A percentile compares a stretch with the other conserved stretches of the same genome.
Conservation (phyloP, 2,329 filamentous ascomycete species). For the Cladophialophora bantiana region DNA sequence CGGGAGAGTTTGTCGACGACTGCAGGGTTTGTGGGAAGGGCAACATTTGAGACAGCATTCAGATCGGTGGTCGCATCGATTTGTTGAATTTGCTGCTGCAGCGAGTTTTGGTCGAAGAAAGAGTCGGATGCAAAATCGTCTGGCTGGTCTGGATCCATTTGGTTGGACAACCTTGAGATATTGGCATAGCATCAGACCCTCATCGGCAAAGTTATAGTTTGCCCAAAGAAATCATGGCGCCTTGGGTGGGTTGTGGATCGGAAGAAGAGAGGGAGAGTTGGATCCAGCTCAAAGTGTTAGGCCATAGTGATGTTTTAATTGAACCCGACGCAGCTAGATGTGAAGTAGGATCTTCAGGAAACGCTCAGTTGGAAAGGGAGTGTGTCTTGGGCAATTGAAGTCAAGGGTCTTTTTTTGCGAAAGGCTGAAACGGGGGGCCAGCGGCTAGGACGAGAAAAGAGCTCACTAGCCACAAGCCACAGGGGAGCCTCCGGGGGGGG, state of each 20-base stretch:
- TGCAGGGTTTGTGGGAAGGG: slow-evolving; percentile 28
- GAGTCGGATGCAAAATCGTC: slow-evolving; percentile 37
- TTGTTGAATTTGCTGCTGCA: slow-evolving; percentile 36
- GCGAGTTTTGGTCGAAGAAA: slow-evolving; percentile 37
- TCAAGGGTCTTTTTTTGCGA: slow-evolving; percentile 2
- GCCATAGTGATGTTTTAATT: not conserved
- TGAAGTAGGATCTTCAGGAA: not conserved
- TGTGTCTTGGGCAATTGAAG: not conserved
- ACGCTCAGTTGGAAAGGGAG: not conserved
- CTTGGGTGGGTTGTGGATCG: not conserved
- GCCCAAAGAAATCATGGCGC: not conserved
- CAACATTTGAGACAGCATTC: slow-evolving; percentile 27
- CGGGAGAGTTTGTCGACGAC: slow-evolving; percentile 31
- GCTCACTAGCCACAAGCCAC: slow-evolving; percentile 8
- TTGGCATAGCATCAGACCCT: not conserved
- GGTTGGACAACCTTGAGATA: slow-evolving; percentile 21
- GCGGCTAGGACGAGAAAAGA: not conserved
- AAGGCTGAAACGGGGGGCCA: slow-evolving; percentile 16
- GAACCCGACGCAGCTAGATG: not conserved
- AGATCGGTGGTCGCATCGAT: slow-evolving; percentile 30
- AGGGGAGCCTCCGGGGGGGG: slow-evolving; percentile 9
- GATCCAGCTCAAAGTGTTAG: not conserved
- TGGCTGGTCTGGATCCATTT: slow-evolving; percentile 28
- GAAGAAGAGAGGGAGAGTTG: not conserved
- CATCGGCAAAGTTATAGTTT: not conserved